phyloP scores from a whole-genome alignment of 23 red algal species.

The Pyropia yezoensis region DNA sequence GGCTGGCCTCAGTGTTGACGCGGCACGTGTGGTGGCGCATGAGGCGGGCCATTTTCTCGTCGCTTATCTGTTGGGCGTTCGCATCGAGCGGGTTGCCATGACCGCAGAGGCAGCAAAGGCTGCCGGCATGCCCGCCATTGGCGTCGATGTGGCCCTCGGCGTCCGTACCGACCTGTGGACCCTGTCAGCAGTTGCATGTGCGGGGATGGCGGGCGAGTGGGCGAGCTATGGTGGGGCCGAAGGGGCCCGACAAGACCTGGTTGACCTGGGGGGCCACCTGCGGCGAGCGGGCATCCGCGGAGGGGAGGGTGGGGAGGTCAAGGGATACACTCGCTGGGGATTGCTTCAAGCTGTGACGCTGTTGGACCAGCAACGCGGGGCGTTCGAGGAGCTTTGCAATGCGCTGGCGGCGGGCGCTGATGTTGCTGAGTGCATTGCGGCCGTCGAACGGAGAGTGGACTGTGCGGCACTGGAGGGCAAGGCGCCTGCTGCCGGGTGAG shows the following conservation, averaged over 20 bases:
- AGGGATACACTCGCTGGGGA: neutral
- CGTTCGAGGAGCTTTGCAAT: neutral
- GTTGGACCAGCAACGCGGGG: neutral
- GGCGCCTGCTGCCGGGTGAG: too few relatives aligned
- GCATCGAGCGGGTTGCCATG: conserved; percentile 5
- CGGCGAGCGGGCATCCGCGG: neutral
- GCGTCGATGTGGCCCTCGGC: neutral
- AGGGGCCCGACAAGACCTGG: conserved; percentile 5
- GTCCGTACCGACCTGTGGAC: neutral
- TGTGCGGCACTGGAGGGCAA: too few relatives aligned
- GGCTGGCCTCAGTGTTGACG: neutral
- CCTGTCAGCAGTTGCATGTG: neutral
- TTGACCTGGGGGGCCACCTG: neutral
- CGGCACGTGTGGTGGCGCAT: conserved; percentile 5
- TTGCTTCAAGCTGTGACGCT: neutral
- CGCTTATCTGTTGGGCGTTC: conserved; percentile 15
- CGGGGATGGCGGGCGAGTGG: conserved; percentile 11
- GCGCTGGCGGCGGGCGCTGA: neutral
- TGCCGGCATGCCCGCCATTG: neutral
- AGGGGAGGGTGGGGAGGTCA: neutral
- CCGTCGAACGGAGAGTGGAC: neutral
- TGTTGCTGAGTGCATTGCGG: neutral
- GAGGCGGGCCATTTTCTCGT: conserved; percentile 41
- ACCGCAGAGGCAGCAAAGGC: neutral
- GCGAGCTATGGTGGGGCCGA: neutral